Conservation (phyloP, 768 basidiomycete species). For the Plicaturopsis crispa region DNA sequence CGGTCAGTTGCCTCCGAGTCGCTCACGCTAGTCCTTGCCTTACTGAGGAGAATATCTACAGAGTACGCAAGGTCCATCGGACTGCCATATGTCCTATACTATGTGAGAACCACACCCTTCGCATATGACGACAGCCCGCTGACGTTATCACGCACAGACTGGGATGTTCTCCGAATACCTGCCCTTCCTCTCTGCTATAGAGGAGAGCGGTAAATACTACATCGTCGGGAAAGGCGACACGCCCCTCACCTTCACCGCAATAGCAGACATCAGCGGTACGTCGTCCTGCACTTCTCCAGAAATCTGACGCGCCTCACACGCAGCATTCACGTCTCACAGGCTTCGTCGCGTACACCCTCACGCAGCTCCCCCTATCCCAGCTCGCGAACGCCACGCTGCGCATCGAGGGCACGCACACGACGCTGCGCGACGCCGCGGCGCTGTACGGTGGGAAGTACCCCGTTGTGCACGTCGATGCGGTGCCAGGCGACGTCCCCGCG, state of each 20-base stretch:
- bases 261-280: slow-evolving; percentile 27
- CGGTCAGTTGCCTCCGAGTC: too few species aligned
- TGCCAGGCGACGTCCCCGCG: not conserved
- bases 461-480: slow-evolving; percentile 10
- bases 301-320: too few species aligned
- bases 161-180: slow-evolving; percentile 25
- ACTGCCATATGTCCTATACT: slow-evolving; percentile 22
- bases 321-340: too few species aligned
- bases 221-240: slow-evolving; percentile 23
- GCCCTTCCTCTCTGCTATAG: slow-evolving; percentile 19
- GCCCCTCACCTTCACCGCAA: slow-evolving; percentile 21
- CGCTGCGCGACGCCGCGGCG: slow-evolving; percentile 18
- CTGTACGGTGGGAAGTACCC: slow-evolving; percentile 14
- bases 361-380: slow-evolving; percentile 16
- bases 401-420: slow-evolving; percentile 25
- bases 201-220: slow-evolving; percentile 19
- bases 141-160: too few species aligned
- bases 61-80: slow-evolving; percentile 21
- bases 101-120: too few species aligned
- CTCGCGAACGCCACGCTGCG: slow-evolving; percentile 24
- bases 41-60: too few species aligned
- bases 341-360: slow-evolving; percentile 26
- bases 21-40: too few species aligned
- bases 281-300: too few species aligned
- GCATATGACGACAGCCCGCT: too few species aligned